A percentile compares a stretch with the other conserved stretches of the same genome.
phyloP scores from a whole-genome alignment of 2,329 filamentous ascomycete genomes.

The Diaporthe citri region DNA sequence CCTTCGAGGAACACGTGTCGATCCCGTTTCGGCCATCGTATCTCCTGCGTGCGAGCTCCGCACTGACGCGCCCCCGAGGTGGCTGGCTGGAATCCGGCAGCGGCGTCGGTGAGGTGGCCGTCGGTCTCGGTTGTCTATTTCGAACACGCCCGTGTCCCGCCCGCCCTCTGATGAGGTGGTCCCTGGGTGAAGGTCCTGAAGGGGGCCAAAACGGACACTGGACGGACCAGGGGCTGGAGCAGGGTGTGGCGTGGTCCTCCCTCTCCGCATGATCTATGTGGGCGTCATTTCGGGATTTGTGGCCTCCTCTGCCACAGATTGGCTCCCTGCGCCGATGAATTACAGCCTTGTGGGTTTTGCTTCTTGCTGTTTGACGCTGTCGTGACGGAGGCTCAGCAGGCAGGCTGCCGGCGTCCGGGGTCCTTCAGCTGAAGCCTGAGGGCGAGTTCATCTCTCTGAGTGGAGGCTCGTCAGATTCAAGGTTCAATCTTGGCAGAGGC shows the following conservation, averaged over 20 bases:
- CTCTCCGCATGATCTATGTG: constrained; percentile 14
- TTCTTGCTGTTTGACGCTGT: neutral
- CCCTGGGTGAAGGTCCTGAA: neutral
- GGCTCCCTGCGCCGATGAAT: no score
- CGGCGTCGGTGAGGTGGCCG: constrained; percentile 28
- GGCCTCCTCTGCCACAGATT: neutral
- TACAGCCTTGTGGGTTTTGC: neutral
- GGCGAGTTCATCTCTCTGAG: constrained; percentile 18
- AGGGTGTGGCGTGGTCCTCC: neutral
- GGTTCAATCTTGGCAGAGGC: constrained; percentile 22
- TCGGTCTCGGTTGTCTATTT: constrained; percentile 20
- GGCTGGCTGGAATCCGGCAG: constrained; percentile 20
- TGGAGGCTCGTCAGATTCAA: constrained; percentile 21
- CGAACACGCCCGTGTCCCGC: constrained; percentile 10
- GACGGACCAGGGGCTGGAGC: no score
- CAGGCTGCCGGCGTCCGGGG: neutral
- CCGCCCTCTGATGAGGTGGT: neutral
- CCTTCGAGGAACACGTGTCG: constrained; percentile 30
- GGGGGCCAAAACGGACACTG: neutral
- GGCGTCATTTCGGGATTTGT: constrained; percentile 10
- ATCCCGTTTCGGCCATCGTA: constrained; percentile 30
- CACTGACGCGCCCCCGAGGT: constrained; percentile 13
- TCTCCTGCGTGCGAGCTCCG: neutral
- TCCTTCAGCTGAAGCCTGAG: constrained; percentile 20
- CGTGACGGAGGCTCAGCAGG: neutral